phyloP scores from a whole-genome alignment of 148 eudicot species.

The Nepenthes gracilis region DNA sequence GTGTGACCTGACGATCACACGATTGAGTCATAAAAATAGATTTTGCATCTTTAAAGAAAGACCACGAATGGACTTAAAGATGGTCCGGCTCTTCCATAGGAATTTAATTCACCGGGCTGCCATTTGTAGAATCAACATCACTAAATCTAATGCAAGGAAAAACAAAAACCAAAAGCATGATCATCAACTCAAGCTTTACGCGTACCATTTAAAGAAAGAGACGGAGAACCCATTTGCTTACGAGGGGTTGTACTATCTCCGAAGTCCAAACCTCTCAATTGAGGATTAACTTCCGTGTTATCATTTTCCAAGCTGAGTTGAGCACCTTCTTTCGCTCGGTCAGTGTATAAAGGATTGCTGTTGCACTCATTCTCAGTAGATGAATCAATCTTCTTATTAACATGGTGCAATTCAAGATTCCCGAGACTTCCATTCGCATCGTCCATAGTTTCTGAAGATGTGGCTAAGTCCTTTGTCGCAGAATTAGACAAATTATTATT shows the following conservation, averaged over 20 bases:
- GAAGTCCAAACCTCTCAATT: constrained; percentile 38
- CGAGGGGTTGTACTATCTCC: constrained; percentile 30
- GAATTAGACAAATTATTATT: constrained; percentile 25
- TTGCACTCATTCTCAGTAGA: constrained; percentile 22
- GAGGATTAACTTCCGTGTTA: constrained; percentile 21
- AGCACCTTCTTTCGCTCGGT: constrained; percentile 21
- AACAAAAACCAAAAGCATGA: constrained; percentile 21
- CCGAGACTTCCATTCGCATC: constrained; percentile 33
- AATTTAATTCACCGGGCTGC: too few species aligned
- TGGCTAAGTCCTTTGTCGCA: constrained; percentile 21
- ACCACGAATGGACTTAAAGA: too few species aligned
- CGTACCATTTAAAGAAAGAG: constrained; percentile 21
- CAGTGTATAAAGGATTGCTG: constrained; percentile 11
- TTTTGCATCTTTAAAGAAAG: too few species aligned
- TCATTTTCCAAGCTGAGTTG: constrained; percentile 26
- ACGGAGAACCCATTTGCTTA: constrained; percentile 22
- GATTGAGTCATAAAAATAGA: too few species aligned
- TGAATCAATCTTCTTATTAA: constrained; percentile 18
- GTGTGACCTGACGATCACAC: too few species aligned
- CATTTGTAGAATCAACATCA: constrained; percentile 21
- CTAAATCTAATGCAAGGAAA: constrained; percentile 14
- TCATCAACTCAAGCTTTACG: constrained; percentile 21
- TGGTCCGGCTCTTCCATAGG: too few species aligned
- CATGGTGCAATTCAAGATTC: constrained; percentile 18
- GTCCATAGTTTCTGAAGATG: constrained; percentile 25